Conservation (phyloP, 1,284 basidiomycete genomes). For the Ganoderma multipileum region DNA sequence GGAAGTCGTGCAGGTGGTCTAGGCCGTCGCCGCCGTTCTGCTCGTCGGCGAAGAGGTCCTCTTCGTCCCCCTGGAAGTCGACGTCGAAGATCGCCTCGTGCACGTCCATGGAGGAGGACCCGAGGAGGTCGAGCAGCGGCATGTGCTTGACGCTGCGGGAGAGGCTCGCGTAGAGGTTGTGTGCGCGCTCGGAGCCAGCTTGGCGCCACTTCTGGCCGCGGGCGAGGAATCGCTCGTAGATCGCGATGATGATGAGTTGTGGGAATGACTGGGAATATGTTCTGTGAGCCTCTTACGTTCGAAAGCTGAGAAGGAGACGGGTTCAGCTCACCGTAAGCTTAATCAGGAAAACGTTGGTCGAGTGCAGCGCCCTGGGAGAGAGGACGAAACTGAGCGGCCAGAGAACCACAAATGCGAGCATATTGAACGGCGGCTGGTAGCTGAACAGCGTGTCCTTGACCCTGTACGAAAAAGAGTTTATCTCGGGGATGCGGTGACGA, state of each 20-base stretch:
- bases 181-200: constrained; percentile 56
- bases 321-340: constrained; percentile 63
- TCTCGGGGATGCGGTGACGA: background rate
- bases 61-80: constrained; percentile 49
- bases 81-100: constrained; percentile 82
- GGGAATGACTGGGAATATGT: constrained; percentile 68
- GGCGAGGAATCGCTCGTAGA: constrained; percentile 81
- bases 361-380: constrained; percentile 77
- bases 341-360: constrained; percentile 84
- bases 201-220: constrained; percentile 56
- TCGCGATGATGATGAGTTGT: constrained; percentile 75
- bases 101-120: constrained; percentile 66
- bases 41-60: constrained; percentile 51
- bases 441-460: constrained; percentile 93
- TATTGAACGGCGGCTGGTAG: constrained; percentile 88
- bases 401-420: constrained; percentile 79
- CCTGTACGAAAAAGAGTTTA: constrained; percentile 43
- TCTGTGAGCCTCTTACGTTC: background rate
- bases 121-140: constrained; percentile 75
- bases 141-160: constrained; percentile 75
- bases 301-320: constrained; percentile 1
- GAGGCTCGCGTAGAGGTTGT: constrained; percentile 66
- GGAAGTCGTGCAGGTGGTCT: constrained; percentile 6
- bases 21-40: constrained; percentile 51
- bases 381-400: constrained; percentile 79